Evolutionary conservation across 441 rosid genomes (phyloP), one percentile per base, ranked within the genome.

Genomic region (Gossypium gossypioides): DNA sequence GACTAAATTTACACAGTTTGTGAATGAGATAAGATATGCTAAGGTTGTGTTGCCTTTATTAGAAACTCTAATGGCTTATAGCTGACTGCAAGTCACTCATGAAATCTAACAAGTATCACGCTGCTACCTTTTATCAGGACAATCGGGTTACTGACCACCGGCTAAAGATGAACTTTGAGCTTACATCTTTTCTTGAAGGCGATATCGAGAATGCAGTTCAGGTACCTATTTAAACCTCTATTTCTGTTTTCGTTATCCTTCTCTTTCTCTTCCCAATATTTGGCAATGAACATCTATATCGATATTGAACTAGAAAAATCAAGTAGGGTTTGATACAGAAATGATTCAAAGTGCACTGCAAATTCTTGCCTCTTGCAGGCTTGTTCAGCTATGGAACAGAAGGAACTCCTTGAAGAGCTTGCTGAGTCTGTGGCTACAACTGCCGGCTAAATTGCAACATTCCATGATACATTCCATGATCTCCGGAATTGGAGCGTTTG

Each of bases 91-190:
- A 52, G 59, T 40, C 4, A 32, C 25, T 51, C 46, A 1, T 51
- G 72, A 68, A 69, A 76, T 52, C 57, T 74, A 63, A 68, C 69
- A 37, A 67, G 29, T 46, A 24, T 69, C 10, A 2, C 52, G 24
- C 13, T 25, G 2, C 63, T 66, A 10, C 75, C 69, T 72, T 76
- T 78, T 40, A 78, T 69, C 76, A 94, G 97, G 97, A 94, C 78
- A 92, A 86, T 71, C 81, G 99, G 79, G 97, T 91, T 67, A 94
- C 99, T 15, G 97, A 94, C 79, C 99, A 94, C 80, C 82, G 97
- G 82, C 81, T 94, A 42, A 94, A 94, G 86, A 84, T 84, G 92
- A 92, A 94, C 80, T 91, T 81, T 59, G 84, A 85, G 81, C 99
- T 91, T 48, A 80, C 89, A 24, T 82, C 96, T 42, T 94, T 94